phyloP scores from a whole-genome alignment of 371 early-diverging fungal species.

The Chytridium lagenaria region DNA sequence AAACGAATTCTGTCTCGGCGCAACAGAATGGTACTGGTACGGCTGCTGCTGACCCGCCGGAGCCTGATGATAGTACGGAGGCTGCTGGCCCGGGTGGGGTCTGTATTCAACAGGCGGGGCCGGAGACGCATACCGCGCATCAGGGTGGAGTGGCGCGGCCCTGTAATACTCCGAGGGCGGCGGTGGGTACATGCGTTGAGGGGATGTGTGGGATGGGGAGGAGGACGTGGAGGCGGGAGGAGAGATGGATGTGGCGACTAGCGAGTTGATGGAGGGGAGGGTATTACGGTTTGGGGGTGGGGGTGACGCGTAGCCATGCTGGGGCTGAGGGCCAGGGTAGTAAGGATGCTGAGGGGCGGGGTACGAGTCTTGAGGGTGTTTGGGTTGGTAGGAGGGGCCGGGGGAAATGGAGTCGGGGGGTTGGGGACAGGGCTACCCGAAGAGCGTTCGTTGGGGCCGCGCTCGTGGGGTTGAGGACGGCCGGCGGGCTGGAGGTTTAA shows the following conservation, averaged over 20 bases:
- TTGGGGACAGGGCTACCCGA: too few relatives aligned
- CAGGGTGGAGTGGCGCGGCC: background rate
- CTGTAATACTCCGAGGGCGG: background rate
- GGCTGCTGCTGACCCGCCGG: background rate
- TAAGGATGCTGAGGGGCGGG: background rate
- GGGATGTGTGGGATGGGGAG: background rate
- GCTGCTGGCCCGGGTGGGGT: background rate
- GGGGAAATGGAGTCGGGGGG: too few relatives aligned
- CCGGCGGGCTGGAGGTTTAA: background rate
- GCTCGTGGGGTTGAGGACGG: background rate
- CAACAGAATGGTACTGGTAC: background rate
- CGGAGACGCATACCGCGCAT: background rate
- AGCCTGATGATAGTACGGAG: background rate
- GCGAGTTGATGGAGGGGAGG: background rate
- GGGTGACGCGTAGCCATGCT: background rate
- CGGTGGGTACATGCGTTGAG: background rate
- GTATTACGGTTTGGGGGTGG: background rate
- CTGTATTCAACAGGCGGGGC: background rate
- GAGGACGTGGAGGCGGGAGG: background rate
- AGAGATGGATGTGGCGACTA: background rate
- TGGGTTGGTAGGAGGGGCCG: background rate
- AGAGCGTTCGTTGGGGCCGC: too few relatives aligned
- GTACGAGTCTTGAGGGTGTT: background rate
- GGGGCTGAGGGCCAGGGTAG: conserved; percentile 1
- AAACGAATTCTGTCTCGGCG: background rate